Base-by-base conservation (phyloP, 2,329 filamentous ascomycete genomes). In the Chaetomium strumarium region DNA sequence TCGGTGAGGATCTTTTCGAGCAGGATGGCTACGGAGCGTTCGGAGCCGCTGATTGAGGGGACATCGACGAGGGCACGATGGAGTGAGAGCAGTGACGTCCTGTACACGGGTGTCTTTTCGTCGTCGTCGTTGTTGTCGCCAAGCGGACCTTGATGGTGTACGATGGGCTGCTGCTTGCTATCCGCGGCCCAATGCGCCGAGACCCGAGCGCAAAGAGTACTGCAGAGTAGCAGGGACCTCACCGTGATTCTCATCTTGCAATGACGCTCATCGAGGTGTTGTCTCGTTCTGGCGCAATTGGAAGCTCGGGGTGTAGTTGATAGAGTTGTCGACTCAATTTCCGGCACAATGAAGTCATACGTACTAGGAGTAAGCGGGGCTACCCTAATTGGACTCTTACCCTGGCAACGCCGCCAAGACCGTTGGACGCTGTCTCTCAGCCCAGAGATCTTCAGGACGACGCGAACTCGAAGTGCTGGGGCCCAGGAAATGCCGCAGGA, bases 1-100 rank as follows among this genome's bases (percentile, higher is more conserved):
- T 64, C 56, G 4, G 75, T 67, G 6, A 96, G 80, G 63, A 88
- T 89, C 1, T 77, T 70, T 34, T 79, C 74, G 5, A 96, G 76
- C 70, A 85, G 90, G 44, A 78, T 66, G 40, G 85, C 88, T 8
- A 90, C 83, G 0, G 76, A 70, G 39, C 79, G 71, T 67, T 96
- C 90, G 56, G 84, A 76, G 42, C 80, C 80, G 3, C 80, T 83
- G 57, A 90, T 78, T 0, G 89, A 95, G 46, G 85, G 77, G 41
- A 85, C 85, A 53, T 85, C 75, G 30, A 91, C 77, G n/a, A 96
- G 80, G 14, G 81, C 78, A 49, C 84, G 81, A 71, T 95, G 90
- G 12, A 95, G 77, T 16, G 77, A 76, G 40, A 95, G 76, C 1
- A 96, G 77, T 37, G 71, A 66, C 3, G 70, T 60, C 36, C 78